Conservation (phyloP, 352 stramenopile genomes). For the Pythium guiyangense region DNA sequence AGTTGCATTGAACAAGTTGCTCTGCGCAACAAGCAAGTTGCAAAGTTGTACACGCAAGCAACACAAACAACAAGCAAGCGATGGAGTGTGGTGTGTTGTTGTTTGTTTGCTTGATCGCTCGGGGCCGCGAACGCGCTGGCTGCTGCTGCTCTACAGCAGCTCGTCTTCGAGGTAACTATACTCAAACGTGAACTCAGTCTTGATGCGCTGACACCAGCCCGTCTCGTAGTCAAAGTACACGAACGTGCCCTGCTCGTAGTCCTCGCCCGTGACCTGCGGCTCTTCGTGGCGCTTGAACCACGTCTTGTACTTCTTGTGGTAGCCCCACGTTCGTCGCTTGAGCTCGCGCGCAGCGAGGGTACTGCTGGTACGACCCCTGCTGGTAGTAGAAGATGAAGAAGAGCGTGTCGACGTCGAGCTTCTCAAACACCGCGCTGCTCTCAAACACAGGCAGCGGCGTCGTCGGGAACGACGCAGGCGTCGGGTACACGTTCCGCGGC, state of each 20-base stretch:
- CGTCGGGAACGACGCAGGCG: conserved; percentile 87
- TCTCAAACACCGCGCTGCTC: conserved; percentile 95
- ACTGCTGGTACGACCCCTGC: conserved; percentile 98
- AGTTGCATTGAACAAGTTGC: too few species aligned
- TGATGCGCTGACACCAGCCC: conserved; percentile 98
- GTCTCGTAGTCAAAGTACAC: conserved; percentile 99
- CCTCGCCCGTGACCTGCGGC: conserved; percentile 94
- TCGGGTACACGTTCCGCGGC: conserved; percentile 94
- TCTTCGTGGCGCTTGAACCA: conserved; percentile 99
- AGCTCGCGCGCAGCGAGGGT: conserved; percentile 96
- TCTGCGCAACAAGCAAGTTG: too few species aligned
- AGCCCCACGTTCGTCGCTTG: conserved; percentile 98
- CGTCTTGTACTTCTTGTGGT: conserved; percentile 99
- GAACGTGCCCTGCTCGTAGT: conserved; percentile 99
- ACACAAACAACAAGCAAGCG: too few species aligned
- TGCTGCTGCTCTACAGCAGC: conserved; percentile 26
- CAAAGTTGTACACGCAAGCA: too few species aligned
- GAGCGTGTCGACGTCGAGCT: conserved; percentile 96
- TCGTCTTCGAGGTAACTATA: conserved; percentile 96
- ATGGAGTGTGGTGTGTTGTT: not conserved
- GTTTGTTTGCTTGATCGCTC: not conserved
- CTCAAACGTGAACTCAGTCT: conserved; percentile 99
- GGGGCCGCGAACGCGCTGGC: not conserved
- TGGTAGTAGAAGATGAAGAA: conserved; percentile 99
- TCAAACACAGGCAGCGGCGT: conserved; percentile 91